Conservation (phyloP, 1,284 basidiomycete genomes). For the Cryptococcus floricola region DNA sequence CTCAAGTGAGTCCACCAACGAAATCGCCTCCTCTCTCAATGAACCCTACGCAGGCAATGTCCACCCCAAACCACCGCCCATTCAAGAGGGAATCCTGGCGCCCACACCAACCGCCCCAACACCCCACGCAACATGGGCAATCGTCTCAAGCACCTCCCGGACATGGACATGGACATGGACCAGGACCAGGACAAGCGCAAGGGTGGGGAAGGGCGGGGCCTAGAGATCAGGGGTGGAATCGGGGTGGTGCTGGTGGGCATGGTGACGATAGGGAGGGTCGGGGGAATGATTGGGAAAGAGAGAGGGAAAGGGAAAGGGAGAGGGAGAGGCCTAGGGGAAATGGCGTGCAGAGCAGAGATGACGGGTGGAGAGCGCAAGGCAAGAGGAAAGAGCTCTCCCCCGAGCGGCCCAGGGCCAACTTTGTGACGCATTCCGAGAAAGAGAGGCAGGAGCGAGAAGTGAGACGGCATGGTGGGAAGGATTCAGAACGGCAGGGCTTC, state of each 20-base stretch:
- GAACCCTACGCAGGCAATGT: not conserved
- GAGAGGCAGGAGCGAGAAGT: not conserved
- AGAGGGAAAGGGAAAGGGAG: not conserved
- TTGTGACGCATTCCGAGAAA: not conserved
- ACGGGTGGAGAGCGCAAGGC: too few species aligned
- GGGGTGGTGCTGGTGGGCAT: not conserved
- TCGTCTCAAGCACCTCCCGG: not conserved
- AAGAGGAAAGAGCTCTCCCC: too few species aligned
- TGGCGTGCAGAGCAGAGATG: too few species aligned
- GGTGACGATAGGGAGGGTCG: not conserved
- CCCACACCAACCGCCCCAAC: slow-evolving; percentile 12
- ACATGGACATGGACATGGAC: slow-evolving; percentile 1
- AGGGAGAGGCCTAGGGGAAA: not conserved
- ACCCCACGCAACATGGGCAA: not conserved
- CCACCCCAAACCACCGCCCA: too few species aligned
- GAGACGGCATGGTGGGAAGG: not conserved
- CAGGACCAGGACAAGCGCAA: not conserved
- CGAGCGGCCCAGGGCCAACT: too few species aligned
- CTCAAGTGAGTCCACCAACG: too few species aligned
- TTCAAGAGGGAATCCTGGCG: slow-evolving; percentile 27
- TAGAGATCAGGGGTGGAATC: not conserved
- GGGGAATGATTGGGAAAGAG: not conserved
- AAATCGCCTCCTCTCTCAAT: not conserved
- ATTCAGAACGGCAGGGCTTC: not conserved
- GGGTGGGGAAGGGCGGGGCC: not conserved